phyloP scores from a whole-genome alignment of 1,284 basidiomycete genomes.

The Agroathelia rolfsii region DNA sequence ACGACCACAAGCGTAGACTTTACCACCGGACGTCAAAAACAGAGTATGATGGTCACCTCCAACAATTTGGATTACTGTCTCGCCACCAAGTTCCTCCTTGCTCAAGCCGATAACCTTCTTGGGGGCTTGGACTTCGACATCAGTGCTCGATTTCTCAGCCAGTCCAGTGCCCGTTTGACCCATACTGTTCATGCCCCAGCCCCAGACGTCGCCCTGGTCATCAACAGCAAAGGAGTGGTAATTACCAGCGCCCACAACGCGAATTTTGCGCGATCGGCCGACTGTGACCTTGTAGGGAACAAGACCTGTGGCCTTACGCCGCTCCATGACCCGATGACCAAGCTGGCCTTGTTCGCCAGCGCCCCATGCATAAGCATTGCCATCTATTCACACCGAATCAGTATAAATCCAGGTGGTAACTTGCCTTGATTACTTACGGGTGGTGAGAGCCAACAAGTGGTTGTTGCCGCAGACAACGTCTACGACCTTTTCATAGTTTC shows the following conservation, averaged over 20 bases:
- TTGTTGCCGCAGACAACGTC: constrained; percentile 76
- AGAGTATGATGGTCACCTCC: constrained; percentile 84
- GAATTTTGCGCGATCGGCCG: constrained; percentile 65
- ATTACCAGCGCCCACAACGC: constrained; percentile 69
- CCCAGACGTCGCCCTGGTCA: constrained; percentile 73
- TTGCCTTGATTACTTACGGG: too few species aligned
- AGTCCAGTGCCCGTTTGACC: constrained; percentile 57
- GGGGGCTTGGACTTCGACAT: constrained; percentile 57
- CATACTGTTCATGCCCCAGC: constrained; percentile 84
- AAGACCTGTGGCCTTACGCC: constrained; percentile 77
- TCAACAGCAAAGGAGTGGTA: constrained; percentile 89
- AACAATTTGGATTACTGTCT: constrained; percentile 58
- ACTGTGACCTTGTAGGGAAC: constrained; percentile 74
- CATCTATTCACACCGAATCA: too few species aligned
- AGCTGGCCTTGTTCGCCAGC: constrained; percentile 83
- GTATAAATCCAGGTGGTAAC: too few species aligned
- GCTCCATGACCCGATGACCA: constrained; percentile 76
- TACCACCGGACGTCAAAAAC: constrained; percentile 77
- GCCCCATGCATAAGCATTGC: constrained; percentile 80
- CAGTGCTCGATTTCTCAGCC: constrained; percentile 32
- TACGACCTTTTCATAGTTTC: constrained; percentile 67
- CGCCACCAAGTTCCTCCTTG: constrained; percentile 57
- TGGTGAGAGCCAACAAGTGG: constrained; percentile 80
- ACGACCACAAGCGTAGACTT: constrained; percentile 78
- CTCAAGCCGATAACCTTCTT: constrained; percentile 57